Conservation (phyloP, 2,329 filamentous ascomycete species). For the Colletotrichum truncatum region DNA sequence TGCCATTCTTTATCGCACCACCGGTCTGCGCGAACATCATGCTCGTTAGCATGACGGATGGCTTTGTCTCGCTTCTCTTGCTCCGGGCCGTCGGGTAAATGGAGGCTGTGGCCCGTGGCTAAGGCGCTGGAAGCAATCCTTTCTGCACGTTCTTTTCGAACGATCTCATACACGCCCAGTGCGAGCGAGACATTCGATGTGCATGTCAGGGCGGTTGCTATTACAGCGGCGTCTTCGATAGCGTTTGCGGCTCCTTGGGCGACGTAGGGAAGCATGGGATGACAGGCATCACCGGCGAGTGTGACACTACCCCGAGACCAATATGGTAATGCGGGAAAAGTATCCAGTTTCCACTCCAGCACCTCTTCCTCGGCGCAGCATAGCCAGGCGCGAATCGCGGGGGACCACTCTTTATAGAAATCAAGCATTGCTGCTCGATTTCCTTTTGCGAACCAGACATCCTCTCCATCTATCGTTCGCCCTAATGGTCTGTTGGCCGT, state of each 20-base stretch:
- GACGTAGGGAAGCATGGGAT: constrained; percentile 74
- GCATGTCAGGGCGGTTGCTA: constrained; percentile 48
- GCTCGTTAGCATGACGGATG: constrained; percentile 23
- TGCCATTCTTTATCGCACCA: constrained; percentile 37
- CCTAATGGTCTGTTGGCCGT: constrained; percentile 69
- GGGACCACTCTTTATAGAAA: constrained; percentile 69
- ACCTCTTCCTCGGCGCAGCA: constrained; percentile 71
- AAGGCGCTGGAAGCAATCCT: constrained; percentile 32
- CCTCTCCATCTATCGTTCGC: constrained; percentile 57
- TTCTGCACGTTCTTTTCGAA: constrained; percentile 33
- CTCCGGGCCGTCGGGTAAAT: constrained; percentile 33
- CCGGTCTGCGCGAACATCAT: constrained; percentile 34
- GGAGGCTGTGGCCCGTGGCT: constrained; percentile 22
- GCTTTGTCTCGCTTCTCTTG: constrained; percentile 32
- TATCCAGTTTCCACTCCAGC: constrained; percentile 72
- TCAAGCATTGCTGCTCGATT: constrained; percentile 68
- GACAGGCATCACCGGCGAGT: constrained; percentile 71
- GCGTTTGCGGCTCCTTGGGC: constrained; percentile 74
- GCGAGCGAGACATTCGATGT: constrained; percentile 37
- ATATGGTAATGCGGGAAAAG: constrained; percentile 68
- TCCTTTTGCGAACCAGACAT: constrained; percentile 71
- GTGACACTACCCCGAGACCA: constrained; percentile 66
- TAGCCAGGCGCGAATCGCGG: constrained; percentile 69
- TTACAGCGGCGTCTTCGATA: constrained; percentile 71
- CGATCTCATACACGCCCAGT: constrained; percentile 32